Percentiles rank a stretch among this genome's conserved stretches.
These are phyloP conservation scores for Melanogaster broomeanus DNA, from an alignment of 768 basidiomycete species.

Conservation along the genomic window DNA sequence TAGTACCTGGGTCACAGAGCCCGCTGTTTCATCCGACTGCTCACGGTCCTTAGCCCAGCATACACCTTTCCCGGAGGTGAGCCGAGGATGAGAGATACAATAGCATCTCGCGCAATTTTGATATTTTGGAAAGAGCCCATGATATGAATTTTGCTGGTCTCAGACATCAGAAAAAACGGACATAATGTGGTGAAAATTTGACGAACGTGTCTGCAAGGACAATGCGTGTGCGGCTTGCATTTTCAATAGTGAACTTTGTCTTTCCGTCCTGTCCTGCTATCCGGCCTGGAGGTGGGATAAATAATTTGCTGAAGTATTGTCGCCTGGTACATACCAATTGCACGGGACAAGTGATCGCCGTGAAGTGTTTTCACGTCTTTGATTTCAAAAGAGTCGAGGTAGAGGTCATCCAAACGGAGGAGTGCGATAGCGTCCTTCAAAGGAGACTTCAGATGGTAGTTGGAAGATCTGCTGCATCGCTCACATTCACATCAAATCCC, in stretches of 20 bases:
- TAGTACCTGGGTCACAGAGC: slow-evolving; percentile 54
- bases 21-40: slow-evolving; percentile 91
- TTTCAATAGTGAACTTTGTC: slow-evolving; percentile 98
- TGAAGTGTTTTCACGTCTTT: slow-evolving; percentile 98
- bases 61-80: slow-evolving; percentile 96
- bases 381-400: slow-evolving; percentile 98
- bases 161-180: slow-evolving; percentile 7
- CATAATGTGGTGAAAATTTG: background rate
- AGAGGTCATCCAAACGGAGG: slow-evolving; percentile 92
- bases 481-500: slow-evolving; percentile 93
- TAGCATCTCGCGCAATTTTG: slow-evolving; percentile 94
- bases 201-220: slow-evolving; percentile 96
- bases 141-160: slow-evolving; percentile 90
- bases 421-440: slow-evolving; percentile 91
- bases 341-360: slow-evolving; percentile 97
- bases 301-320: background rate
- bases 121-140: slow-evolving; percentile 99
- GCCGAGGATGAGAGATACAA: slow-evolving; percentile 92
- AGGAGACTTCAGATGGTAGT: slow-evolving; percentile 1
- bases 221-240: slow-evolving; percentile 94
- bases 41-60: slow-evolving; percentile 87
- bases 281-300: slow-evolving; percentile 57
- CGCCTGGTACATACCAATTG: slow-evolving; percentile 69
- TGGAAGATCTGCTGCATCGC: slow-evolving; percentile 19
- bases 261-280: slow-evolving; percentile 99